phyloP scores from a whole-genome alignment of 2,329 filamentous ascomycete species.

The Polychaeton citri region DNA sequence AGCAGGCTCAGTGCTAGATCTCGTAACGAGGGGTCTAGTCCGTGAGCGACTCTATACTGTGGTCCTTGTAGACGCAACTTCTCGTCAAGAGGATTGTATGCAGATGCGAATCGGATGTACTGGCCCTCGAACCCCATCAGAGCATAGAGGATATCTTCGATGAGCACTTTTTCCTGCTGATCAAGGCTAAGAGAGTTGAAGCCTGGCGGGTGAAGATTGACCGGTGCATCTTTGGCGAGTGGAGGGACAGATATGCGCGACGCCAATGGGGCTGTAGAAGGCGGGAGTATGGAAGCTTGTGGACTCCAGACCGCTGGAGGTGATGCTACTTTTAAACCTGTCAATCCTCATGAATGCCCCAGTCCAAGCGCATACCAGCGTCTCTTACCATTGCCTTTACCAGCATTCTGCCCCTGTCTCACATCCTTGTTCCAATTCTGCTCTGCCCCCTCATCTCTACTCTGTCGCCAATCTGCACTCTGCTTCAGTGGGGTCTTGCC shows the following conservation, averaged over 20 bases:
- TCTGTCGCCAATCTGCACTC: conserved; percentile 19
- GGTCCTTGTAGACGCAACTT: conserved; percentile 78
- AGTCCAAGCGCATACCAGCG: no score
- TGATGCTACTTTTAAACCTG: conserved; percentile 3
- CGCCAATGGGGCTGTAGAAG: conserved; percentile 58
- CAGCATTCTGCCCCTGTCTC: conserved; percentile 7
- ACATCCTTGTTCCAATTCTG: conserved; percentile 12
- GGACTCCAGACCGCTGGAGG: conserved; percentile 55
- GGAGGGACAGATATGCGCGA: conserved; percentile 50
- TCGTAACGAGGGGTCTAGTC: conserved; percentile 79
- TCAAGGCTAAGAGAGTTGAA: conserved; percentile 62
- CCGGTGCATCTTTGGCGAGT: conserved; percentile 52
- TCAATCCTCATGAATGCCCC: background rate
- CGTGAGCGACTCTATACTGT: conserved; percentile 62
- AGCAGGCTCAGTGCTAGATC: conserved; percentile 82
- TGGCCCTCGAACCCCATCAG: conserved; percentile 99
- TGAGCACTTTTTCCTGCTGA: conserved; percentile 70
- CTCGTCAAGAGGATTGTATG: conserved; percentile 73
- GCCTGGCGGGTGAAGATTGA: conserved; percentile 51
- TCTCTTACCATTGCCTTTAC: no score
- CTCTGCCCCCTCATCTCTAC: conserved; percentile 3
- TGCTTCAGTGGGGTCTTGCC: conserved; percentile 8
- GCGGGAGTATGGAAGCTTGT: conserved; percentile 59
- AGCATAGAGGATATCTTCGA: conserved; percentile 85
- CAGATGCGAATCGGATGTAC: conserved; percentile 75